Evolutionary conservation across 2,329 filamentous ascomycete genomes (phyloP), one percentile per base, ranked within the genome.

Genomic region (Zasmidium citrigriseum): DNA sequence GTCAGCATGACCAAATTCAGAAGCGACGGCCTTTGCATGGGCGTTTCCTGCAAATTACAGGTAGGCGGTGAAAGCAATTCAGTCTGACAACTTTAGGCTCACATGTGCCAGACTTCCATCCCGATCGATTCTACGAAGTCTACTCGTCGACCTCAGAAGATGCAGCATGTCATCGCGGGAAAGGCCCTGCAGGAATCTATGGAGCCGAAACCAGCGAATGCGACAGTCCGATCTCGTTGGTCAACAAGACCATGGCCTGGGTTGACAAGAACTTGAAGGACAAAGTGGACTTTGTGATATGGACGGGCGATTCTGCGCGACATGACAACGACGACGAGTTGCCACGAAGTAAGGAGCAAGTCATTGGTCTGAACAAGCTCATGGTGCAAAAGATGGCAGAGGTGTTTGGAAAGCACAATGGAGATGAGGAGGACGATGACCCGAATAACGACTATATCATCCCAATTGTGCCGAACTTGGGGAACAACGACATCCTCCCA

Each of bases 401-500:
- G 20, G 81, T 89, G 10, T 96, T 97, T 70, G 81, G 82, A 21
- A 79, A 80, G 52, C 67, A 76, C 38, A 79, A 83, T 45, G 78
- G 84, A 64, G 71, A 77, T 20, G 73, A 79, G 58, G 73, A 80
- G 54, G 73, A 75, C 38, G 71, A 77, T 61, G 70, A 78, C 59
- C 80, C 80, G n/a, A 78, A 79, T 29, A 79, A 84, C 54, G 84
- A 85, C 57, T 83, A 92, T 58, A 75, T 82, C 12, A 83, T 98
- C 3, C 93, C 95, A 3, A 85, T 98, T 25, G 82, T 99, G 20
- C 93, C 95, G 0, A 97, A 88, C 0, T 88, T 97, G 66, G 95
- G 95, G 60, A 99, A 99, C 78, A 99, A 99, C 75, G 95, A 99
- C 70, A 93, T 99, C 58, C 85, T 97, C 60, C 95, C 95, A 1